Evolutionary conservation across 306 rosid genomes (phyloP).

Genomic region (Dalbergia cochinchinensis): DNA sequence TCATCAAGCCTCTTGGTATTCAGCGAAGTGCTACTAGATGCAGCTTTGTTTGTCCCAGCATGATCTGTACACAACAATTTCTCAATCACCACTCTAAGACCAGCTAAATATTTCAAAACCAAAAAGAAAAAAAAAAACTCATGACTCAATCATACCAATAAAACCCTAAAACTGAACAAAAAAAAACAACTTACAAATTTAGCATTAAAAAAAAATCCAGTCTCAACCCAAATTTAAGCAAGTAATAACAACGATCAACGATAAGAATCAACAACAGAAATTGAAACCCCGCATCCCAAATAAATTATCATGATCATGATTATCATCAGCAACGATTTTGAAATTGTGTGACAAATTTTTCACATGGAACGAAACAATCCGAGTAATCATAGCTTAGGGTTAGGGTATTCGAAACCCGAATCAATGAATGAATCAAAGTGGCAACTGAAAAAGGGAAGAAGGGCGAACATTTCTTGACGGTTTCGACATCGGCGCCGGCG

Average conservation of each 20-base stretch:
- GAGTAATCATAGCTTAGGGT: background rate
- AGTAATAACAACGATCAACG: background rate
- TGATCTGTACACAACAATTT: constrained; percentile 39
- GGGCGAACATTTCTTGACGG: constrained; percentile 71
- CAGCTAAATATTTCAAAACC: background rate
- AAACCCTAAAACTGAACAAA: background rate
- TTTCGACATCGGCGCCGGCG: constrained; percentile 82
- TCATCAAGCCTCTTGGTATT: constrained; percentile 93
- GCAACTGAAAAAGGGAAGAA: background rate
- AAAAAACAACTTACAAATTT: background rate
- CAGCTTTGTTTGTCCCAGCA: constrained; percentile 87
- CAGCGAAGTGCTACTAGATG: constrained; percentile 81
- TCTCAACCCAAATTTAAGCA: constrained; percentile 1
- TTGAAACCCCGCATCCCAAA: constrained; percentile 3
- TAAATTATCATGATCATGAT: background rate
- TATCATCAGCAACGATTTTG: background rate
- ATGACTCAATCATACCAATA: background rate
- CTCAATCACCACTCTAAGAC: constrained; percentile 34
- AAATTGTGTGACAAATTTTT: no score
- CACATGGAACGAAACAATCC: background rate
- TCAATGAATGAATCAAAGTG: background rate
- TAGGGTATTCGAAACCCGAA: background rate
- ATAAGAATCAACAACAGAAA: background rate
- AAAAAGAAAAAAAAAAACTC: background rate
- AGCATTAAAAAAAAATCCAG: background rate